Evolutionary conservation across 805 yeast genomes (phyloP), one percentile per base, ranked within the genome.

Genomic region (Peterozyma xylosa): DNA sequence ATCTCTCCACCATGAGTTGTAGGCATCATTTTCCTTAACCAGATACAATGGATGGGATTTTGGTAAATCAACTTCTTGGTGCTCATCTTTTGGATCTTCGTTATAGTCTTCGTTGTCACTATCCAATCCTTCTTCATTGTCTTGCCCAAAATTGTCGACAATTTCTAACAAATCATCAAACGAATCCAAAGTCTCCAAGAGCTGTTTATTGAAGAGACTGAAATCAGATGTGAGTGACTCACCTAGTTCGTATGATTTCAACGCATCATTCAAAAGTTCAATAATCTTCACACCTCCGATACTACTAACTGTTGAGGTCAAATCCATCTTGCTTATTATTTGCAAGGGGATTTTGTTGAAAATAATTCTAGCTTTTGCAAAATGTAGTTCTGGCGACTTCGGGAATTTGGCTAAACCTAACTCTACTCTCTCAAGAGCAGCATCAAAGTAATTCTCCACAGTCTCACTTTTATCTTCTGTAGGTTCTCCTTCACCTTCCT

Each of bases 151-250:
- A 54, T 78, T 76, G 49, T 76, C 78, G 30, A 81, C 68, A 47
- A 84, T 75, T 45, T 83, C 90, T 30, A 85, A 60, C 47, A 83
- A 63, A 57, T 83, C 91, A 57, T 84, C 86, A 38, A 81, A 63
- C 1, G 77, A 69, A 43, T 76, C 74, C 50, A 85, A 64, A 30
- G 75, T 68, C 45, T 76, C 80, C 45, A 74, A 71, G 38, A 63
- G 66, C 29, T 74, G 70, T 11, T 59, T 59, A 43, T 67, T 64
- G 41, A 70, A 62, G 43, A 65, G 56, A 1, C 50, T 42, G 33
- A 47, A 38, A 17, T 56, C 48, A 16, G 50, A 51, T 1, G 69
- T 60, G 21, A 49, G 44, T 4, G 53, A 42, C 39, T 70, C 70
- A 2, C 75, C 80, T 5, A 51, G 44, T 37, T 68, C 74, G 58